These are phyloP conservation scores for Coemansia sp. DNA, from an alignment of 192 early-diverging fungal species.

Conservation along the genomic window DNA sequence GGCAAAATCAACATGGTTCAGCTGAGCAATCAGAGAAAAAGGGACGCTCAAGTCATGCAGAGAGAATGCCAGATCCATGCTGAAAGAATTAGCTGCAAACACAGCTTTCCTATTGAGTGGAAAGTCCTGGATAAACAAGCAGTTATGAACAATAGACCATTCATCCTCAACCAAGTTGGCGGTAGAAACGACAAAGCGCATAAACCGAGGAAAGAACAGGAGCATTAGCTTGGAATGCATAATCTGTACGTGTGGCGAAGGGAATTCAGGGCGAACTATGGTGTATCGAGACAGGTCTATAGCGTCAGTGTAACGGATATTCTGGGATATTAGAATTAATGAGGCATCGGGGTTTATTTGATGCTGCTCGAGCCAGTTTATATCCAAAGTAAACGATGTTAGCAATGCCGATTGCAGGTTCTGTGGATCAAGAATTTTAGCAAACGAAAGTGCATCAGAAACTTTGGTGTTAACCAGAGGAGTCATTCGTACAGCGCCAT, in stretches of 20 bases:
- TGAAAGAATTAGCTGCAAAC: constrained; percentile 27
- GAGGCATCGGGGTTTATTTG: not conserved
- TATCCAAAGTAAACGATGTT: constrained; percentile 16
- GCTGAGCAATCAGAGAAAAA: constrained; percentile 3
- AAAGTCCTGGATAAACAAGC: constrained; percentile 36
- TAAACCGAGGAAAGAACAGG: constrained; percentile 7
- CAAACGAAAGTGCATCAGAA: constrained; percentile 8
- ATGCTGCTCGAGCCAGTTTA: constrained; percentile 20
- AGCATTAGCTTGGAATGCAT: constrained; percentile 39
- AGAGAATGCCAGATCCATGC: constrained; percentile 20
- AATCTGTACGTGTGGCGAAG: constrained; percentile 15
- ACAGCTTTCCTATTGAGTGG: not conserved
- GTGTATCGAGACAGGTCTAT: not conserved
- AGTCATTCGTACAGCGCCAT: constrained; percentile 21
- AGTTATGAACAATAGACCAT: constrained; percentile 37
- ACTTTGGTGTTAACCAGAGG: not conserved
- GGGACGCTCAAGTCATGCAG: constrained; percentile 32
- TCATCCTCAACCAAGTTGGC: constrained; percentile 26
- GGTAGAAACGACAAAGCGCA: constrained; percentile 24
- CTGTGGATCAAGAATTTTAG: constrained; percentile 9
- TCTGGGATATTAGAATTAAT: constrained; percentile 11
- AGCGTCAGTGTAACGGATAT: not conserved
- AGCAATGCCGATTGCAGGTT: constrained; percentile 13
- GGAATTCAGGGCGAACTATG: constrained; percentile 10
- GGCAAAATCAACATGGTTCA: constrained; percentile 36